Evolutionary conservation across 352 stramenopile species (phyloP).

Genomic region (Phytopythium vexans): DNA sequence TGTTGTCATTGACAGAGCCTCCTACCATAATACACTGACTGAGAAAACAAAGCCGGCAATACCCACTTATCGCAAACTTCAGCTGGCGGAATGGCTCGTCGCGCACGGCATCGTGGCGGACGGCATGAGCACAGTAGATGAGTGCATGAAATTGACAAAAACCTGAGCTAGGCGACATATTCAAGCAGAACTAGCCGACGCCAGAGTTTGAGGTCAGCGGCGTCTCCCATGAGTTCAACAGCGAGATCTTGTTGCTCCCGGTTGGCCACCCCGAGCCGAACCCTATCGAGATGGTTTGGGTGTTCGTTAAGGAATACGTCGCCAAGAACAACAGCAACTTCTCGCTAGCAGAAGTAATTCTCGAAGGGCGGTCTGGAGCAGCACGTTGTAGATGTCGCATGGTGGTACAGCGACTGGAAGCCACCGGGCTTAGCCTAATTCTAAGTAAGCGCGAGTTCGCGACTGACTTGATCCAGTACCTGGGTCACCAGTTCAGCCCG

Average conservation of each 20-base stretch:
- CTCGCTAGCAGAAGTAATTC: slow-evolving; percentile 16
- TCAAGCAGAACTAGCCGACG: slow-evolving; percentile 8
- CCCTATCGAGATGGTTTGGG: slow-evolving; percentile 16
- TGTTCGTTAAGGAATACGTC: slow-evolving; percentile 9
- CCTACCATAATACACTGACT: slow-evolving; percentile 11
- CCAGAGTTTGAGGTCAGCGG: slow-evolving; percentile 1
- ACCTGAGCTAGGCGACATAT: slow-evolving; percentile 4
- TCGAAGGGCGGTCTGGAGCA: slow-evolving; percentile 8
- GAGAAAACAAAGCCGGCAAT: slow-evolving; percentile 11
- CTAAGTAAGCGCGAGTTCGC: slow-evolving; percentile 17
- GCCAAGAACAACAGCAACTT: slow-evolving; percentile 11
- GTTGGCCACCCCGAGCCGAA: slow-evolving; percentile 16
- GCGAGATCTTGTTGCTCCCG: slow-evolving; percentile 7
- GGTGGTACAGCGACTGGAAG: slow-evolving; percentile 14
- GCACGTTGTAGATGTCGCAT: slow-evolving; percentile 15
- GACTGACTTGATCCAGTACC: slow-evolving; percentile 9
- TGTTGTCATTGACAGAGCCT: slow-evolving; percentile 16
- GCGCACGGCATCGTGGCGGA: not conserved
- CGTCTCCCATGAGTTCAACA: slow-evolving; percentile 5
- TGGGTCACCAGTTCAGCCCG: slow-evolving; percentile 17
- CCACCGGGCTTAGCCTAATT: slow-evolving; percentile 14
- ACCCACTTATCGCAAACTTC: slow-evolving; percentile 4
- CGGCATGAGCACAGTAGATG: not conserved
- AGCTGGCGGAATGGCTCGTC: slow-evolving; percentile 8
- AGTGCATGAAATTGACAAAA: slow-evolving; percentile 2